Conservation (phyloP, 2,329 filamentous ascomycete species). For the Colletotrichum musicola region DNA sequence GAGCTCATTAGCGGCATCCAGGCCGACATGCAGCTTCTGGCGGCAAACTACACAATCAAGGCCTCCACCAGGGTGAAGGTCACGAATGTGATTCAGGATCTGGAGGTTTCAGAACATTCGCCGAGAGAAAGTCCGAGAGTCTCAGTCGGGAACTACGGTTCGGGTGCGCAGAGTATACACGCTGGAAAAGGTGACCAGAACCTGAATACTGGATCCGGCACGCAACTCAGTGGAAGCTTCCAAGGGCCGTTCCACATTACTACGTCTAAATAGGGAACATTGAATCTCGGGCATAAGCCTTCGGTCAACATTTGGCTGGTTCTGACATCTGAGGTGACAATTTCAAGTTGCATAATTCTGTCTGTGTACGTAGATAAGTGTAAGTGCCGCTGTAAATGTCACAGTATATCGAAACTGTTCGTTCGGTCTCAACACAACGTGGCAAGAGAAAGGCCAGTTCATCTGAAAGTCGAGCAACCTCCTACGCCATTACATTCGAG, state of each 20-base stretch:
- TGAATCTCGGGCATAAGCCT: too few species aligned
- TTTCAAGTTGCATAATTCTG: too few species aligned
- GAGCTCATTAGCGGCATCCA: slow-evolving; percentile 46
- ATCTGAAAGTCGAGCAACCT: background rate
- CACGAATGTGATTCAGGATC: background rate
- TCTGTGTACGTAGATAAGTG: too few species aligned
- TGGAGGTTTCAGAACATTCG: background rate
- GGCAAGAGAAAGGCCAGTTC: too few species aligned
- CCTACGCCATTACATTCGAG: too few species aligned
- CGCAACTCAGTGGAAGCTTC: background rate
- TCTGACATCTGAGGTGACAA: background rate
- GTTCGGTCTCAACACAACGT: too few species aligned
- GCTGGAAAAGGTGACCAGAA: background rate
- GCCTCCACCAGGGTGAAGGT: slow-evolving; percentile 16
- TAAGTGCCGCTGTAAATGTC: too few species aligned
- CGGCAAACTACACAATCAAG: slow-evolving; percentile 27
- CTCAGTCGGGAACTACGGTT: background rate
- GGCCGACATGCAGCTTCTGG: slow-evolving; percentile 44
- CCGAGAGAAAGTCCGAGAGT: background rate
- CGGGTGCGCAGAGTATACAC: background rate
- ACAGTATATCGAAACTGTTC: too few species aligned
- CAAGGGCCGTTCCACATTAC: background rate
- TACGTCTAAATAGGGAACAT: background rate
- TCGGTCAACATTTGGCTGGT: too few species aligned
- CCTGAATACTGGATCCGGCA: background rate